Evolutionary conservation across 192 early-diverging fungal species (phyloP).

Genomic region (Physocladia obscura): DNA sequence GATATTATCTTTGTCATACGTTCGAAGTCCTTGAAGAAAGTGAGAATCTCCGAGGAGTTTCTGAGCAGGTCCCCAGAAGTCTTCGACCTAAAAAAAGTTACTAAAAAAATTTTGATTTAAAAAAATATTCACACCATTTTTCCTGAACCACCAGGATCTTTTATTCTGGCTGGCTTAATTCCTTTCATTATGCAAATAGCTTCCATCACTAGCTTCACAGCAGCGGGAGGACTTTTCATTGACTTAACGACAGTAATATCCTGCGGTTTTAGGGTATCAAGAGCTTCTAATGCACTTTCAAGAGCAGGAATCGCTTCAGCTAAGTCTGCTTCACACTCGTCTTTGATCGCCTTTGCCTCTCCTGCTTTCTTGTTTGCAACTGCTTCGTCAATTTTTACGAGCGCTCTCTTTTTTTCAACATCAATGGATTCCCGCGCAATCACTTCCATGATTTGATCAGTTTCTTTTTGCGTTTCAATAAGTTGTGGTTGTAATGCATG

Average conservation of each 20-base stretch:
- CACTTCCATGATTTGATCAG: slow-evolving; percentile 56
- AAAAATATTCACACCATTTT: slow-evolving; percentile 42
- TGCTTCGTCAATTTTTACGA: slow-evolving; percentile 59
- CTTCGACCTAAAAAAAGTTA: slow-evolving; percentile 43
- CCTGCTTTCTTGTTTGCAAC: slow-evolving; percentile 58
- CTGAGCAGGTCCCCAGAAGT: slow-evolving; percentile 60
- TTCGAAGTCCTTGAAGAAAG: slow-evolving; percentile 50
- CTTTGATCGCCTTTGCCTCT: slow-evolving; percentile 62
- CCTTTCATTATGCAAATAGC: slow-evolving; percentile 63
- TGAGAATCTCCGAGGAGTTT: slow-evolving; percentile 56
- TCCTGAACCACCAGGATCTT: slow-evolving; percentile 61
- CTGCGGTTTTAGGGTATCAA: slow-evolving; percentile 58
- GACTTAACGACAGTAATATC: slow-evolving; percentile 60
- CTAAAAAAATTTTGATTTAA: neutral
- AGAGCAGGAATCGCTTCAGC: slow-evolving; percentile 60
- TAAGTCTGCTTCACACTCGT: slow-evolving; percentile 62
- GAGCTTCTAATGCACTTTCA: slow-evolving; percentile 55
- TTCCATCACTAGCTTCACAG: slow-evolving; percentile 63
- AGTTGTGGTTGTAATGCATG: slow-evolving; percentile 57
- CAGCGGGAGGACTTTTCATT: slow-evolving; percentile 61
- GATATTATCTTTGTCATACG: slow-evolving; percentile 65
- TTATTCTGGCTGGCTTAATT: slow-evolving; percentile 60
- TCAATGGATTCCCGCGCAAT: slow-evolving; percentile 55
- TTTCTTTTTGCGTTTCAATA: slow-evolving; percentile 55
- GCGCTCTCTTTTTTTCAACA: slow-evolving; percentile 56